A percentile compares a stretch with the other conserved stretches of the same genome.
These are phyloP conservation scores for Quercus variabilis DNA, from an alignment of 306 rosid genomes.

Conservation along the genomic window DNA sequence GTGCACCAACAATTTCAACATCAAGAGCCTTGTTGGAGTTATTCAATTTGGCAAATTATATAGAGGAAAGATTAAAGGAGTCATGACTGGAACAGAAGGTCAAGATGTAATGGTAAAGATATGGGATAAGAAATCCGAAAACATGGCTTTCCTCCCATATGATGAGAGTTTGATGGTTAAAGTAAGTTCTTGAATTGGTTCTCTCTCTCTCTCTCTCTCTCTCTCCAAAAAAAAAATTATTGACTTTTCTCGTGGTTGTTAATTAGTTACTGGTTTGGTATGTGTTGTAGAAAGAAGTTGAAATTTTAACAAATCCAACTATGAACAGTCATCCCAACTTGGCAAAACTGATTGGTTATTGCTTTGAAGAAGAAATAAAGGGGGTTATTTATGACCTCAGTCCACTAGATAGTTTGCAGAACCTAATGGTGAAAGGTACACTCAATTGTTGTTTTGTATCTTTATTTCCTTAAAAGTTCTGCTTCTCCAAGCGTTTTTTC, in stretches of 20 bases:
- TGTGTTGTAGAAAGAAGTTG: conserved; percentile 47
- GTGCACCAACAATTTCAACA: conserved; percentile 42
- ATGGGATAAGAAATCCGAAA: conserved; percentile 39
- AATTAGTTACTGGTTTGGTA: neutral
- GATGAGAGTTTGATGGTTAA: conserved; percentile 35
- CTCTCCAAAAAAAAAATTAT: neutral
- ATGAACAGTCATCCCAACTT: conserved; percentile 37
- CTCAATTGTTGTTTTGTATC: neutral
- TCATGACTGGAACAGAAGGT: conserved; percentile 5
- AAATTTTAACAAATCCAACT: conserved; percentile 40
- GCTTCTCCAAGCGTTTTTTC: neutral
- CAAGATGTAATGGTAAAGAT: conserved; percentile 43
- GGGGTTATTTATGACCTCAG: conserved; percentile 61
- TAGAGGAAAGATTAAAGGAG: conserved; percentile 38
- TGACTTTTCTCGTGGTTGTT: neutral
- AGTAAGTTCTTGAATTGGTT: conserved; percentile 20
- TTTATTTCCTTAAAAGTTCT: neutral
- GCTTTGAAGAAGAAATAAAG: conserved; percentile 46
- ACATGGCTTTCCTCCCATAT: conserved; percentile 4
- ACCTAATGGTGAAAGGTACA: conserved; percentile 45
- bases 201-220: neutral
- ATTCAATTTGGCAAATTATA: conserved; percentile 50
- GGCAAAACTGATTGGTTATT: conserved; percentile 51
- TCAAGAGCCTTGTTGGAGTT: conserved; percentile 39
- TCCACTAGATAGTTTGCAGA: conserved; percentile 46